phyloP scores from a whole-genome alignment of 2,329 filamentous ascomycete genomes.

The Thermothelomyces thermophilus region DNA sequence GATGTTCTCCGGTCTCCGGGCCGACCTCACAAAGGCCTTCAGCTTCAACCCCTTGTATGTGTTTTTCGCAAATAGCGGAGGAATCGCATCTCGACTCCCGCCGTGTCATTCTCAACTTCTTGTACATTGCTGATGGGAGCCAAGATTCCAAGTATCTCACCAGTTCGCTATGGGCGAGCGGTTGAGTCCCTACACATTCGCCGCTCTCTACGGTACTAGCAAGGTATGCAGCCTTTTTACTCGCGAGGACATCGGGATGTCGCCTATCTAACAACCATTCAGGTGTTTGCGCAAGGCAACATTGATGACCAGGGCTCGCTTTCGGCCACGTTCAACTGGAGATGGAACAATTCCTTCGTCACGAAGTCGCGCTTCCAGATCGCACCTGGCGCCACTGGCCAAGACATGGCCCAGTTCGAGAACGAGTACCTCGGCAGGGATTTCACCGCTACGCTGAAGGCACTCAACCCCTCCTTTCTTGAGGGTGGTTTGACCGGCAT shows the following conservation, averaged over 20 bases:
- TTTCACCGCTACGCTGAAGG: conserved; percentile 89
- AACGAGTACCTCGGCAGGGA: conserved; percentile 92
- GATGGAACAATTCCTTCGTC: conserved; percentile 65
- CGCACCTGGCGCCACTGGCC: conserved; percentile 59
- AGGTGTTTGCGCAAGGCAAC: conserved; percentile 95
- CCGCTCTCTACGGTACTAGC: conserved; percentile 85
- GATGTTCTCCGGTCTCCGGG: conserved; percentile 93
- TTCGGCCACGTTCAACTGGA: conserved; percentile 85
- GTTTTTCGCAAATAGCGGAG: neutral
- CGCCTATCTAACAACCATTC: conserved; percentile 9
- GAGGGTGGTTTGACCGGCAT: conserved; percentile 93
- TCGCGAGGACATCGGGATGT: too few relatives aligned
- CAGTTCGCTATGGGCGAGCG: conserved; percentile 92
- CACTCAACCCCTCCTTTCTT: conserved; percentile 88
- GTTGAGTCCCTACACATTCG: conserved; percentile 90
- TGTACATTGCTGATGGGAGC: conserved; percentile 12
- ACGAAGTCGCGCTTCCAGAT: conserved; percentile 87
- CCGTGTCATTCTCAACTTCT: neutral
- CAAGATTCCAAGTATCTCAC: conserved; percentile 85
- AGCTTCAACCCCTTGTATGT: conserved; percentile 69
- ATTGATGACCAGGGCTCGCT: conserved; percentile 88
- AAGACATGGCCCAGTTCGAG: conserved; percentile 88
- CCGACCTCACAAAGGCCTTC: conserved; percentile 94
- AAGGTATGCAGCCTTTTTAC: conserved; percentile 52
- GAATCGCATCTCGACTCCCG: neutral